Conservation (phyloP, 2,329 filamentous ascomycete genomes). For the Neonectria coccinea region DNA sequence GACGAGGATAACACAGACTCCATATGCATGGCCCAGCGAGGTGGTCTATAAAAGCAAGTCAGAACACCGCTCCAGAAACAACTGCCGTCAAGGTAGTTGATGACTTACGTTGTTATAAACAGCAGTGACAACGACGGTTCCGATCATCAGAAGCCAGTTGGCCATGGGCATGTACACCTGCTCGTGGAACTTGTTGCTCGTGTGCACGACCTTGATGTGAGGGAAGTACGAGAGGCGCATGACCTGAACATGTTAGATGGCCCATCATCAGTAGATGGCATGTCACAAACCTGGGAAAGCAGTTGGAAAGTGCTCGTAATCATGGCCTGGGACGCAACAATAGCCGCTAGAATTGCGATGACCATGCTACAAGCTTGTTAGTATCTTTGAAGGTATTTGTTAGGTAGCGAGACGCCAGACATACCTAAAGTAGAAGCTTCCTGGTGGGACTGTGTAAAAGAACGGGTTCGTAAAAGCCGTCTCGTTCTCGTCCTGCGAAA, state of each 20-base stretch:
- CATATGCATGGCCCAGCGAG: conserved; percentile 77
- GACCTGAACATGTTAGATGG: conserved; percentile 51
- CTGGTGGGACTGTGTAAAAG: conserved; percentile 75
- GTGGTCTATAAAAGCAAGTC: conserved; percentile 61
- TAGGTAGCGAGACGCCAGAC: too few relatives aligned
- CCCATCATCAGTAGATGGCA: too few relatives aligned
- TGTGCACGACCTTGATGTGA: conserved; percentile 78
- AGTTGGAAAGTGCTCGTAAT: conserved; percentile 78
- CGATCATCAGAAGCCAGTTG: conserved; percentile 81
- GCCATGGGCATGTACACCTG: conserved; percentile 80
- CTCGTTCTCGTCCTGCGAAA: conserved; percentile 64
- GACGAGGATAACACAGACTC: conserved; percentile 81
- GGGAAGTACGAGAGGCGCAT: conserved; percentile 79
- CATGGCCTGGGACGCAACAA: conserved; percentile 82
- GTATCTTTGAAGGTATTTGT: accelerated
- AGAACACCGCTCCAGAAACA: background rate
- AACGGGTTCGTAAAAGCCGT: conserved; percentile 70
- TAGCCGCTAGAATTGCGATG: conserved; percentile 74
- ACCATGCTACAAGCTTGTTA: conserved; percentile 65
- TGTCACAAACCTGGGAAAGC: conserved; percentile 60
- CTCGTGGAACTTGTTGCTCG: conserved; percentile 74
- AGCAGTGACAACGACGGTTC: conserved; percentile 75
- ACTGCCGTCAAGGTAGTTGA: background rate
- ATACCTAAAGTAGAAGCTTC: conserved; percentile 65
- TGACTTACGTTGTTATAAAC: conserved; percentile 73